Evolutionary conservation across 805 yeast genomes (phyloP), one percentile per base, ranked within the genome.

Genomic region (Cyberlindnera lachancei): DNA sequence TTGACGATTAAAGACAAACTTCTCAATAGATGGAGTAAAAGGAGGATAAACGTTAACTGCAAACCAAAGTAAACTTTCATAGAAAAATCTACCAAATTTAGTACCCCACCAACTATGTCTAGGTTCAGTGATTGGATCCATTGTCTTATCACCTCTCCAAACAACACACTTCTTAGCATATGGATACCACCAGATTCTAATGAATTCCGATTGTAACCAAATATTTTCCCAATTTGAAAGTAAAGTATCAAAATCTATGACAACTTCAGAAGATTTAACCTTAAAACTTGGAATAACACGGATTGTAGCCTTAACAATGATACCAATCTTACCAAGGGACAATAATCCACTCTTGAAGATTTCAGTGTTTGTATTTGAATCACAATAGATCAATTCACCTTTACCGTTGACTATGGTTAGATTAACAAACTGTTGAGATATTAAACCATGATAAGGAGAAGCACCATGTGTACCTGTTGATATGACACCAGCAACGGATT

Each of bases 391-490:
- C 12, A 79, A 47, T 40, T 84, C 75, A 26, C 96, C 97, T 35
- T 66, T 60, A 29, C 92, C 84, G 44, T 81, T 75, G 36, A 88
- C 74, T 19, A 90, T 55, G 8, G 83, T 76, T 36, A 90, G 56
- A 42, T 77, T 73, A 3, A 90, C 96, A 40, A 84, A 69, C 56
- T 87, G 96, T 47, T 86, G 90, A 7, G 92, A 75, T 3, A 90
- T 82, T 23, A 88, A 64, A 1, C 97, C 96, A 50, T 92, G 97
- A 54, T 70, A 84, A 25, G 90, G 94, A 8, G 95, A 79, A 1
- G 96, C 82, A 7, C 98, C 98, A 52, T 90, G 98, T 1, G 97
- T 87, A 18, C 97, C 97, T 0, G 97, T 90, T 2, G 95, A 81
- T 27, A 92, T 86, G 43, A 88, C 76, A n/a, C 98, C 98, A 4